Base-by-base conservation (phyloP, 768 basidiomycete genomes). In the Plicaturopsis crispa region DNA sequence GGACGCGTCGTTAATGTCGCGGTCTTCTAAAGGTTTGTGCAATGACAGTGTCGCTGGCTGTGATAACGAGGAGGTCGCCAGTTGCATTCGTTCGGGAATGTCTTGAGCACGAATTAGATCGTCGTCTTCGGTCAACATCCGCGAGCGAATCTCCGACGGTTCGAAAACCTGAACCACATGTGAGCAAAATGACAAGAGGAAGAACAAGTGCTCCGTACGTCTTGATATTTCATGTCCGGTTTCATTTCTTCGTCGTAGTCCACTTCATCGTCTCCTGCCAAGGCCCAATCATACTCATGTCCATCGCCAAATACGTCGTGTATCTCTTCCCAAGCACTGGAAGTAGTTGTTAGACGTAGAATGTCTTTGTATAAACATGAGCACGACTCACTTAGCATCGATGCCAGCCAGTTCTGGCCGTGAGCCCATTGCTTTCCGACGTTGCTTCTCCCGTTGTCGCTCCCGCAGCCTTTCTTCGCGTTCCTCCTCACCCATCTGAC, bases 261-360 rank as follows among this genome's bases (percentile, higher is more conserved):
- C 2, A 53, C 56, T 28, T 70, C 71, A 2, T 89, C 87, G 21
- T 93, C 93, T 4, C 81, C 89, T 33, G 68, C 81, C 32, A 99
- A 59, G 10, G 93, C 93, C 84, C 89, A 93, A 49, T 91, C 91
- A 56, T 94, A 99, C 47, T 98, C 93, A 50, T 84, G 81, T 5
- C 96, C 96, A 46, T 93, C 87, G 23, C 96, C 96, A 47, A 99
- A 99, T 1, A 98, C 89, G 42, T 90, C 93, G 44, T 86, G 83
- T 19, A 98, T 85, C 61, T 97, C 96, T 33, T 87, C 84, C 90
- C 91, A 96, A 19, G 90, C 84, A 51, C 90, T 94, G 47, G 2
- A 45, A 45, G 40, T 4, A 31, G n/a, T n/a, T n/a, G 23, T 47
- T 40, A 47, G 52, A 43, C 39, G n/a, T n/a, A n/a, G n/a, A n/a